Base-by-base conservation (phyloP, 148 eudicot genomes). In the Cornus kousa region DNA sequence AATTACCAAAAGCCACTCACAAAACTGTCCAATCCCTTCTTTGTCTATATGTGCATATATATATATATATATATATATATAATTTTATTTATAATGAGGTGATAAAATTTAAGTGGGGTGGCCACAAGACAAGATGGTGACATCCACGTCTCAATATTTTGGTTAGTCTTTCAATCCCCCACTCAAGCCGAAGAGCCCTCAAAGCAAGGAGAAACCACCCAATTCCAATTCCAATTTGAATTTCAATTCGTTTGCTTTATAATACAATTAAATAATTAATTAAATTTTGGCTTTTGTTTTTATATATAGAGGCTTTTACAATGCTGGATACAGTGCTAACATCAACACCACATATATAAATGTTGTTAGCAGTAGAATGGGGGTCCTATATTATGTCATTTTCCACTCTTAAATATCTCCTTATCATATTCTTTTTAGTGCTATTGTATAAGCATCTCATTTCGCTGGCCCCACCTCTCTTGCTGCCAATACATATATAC, bases 121-220 rank as follows among this genome's bases (percentile, higher is more conserved):
- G 4, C 82, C 77, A 73, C 62, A 43, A 43, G 48, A 43, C 35
- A 50, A 73, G 73, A 65, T 73, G 68, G 82, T 80, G 82, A 53
- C 74, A 80, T 67, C 72, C 82, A 80, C 82, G 24, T 80, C 78
- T 77, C 66, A 67, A 50, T 32, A 20, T 17, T 43, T 17, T 17
- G 59, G 59, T 20, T 20, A 5, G 6, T 7, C 19, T 62, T 62
- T 62, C 66, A 0, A 62, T 62, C 23, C 1, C 23, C 16, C 66
- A 32, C 46, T 62, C 9, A 31, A 32, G 19, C 65, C 11, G 7
- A 59, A 35, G 57, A 24, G 35, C 65, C 73, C 72, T 31, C 10
- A 77, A 35, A 59, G 23, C 5, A 78, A 72, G 71, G 46, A 72
- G 81, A 72, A 73, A 74, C 53, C 73, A 68, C 22, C 64, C 72